A percentile compares a stretch with the other conserved stretches of the same genome.
Evolutionary conservation across 2,329 filamentous ascomycete species (phyloP).

Genomic region (Colletotrichum coccodes): DNA sequence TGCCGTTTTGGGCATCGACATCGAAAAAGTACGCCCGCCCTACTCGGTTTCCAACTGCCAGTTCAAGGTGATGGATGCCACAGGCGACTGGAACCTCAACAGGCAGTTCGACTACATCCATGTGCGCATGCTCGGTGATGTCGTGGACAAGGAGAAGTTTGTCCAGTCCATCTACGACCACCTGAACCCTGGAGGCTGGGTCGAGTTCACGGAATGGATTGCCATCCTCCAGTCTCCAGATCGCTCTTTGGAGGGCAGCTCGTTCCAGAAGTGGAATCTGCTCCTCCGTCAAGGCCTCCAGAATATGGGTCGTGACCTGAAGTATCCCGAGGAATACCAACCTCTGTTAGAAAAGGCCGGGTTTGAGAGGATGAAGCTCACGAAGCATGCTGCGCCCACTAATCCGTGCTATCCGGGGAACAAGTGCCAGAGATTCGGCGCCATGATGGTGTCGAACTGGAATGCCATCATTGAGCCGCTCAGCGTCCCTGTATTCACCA

Average conservation of each 20-base stretch:
- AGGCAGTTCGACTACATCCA: constrained; percentile 44
- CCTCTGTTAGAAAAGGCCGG: constrained; percentile 37
- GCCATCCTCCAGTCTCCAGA: constrained; percentile 43
- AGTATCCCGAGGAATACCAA: constrained; percentile 40
- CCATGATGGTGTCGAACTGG: constrained; percentile 41
- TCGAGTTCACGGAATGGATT: constrained; percentile 48
- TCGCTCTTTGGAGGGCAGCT: constrained; percentile 42
- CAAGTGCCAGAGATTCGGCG: constrained; percentile 41
- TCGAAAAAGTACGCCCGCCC: constrained; percentile 41
- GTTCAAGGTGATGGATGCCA: constrained; percentile 41
- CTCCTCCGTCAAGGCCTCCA: constrained; percentile 40
- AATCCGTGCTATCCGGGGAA: constrained; percentile 43
- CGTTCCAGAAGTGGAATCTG: constrained; percentile 42
- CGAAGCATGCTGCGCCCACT: constrained; percentile 40
- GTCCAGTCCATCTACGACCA: constrained; percentile 43
- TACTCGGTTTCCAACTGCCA: constrained; percentile 40
- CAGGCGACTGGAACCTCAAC: constrained; percentile 39
- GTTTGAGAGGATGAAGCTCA: constrained; percentile 39
- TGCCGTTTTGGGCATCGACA: constrained; percentile 42
- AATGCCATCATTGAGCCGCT: constrained; percentile 38
- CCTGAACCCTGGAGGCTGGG: constrained; percentile 35
- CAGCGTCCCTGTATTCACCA: constrained; percentile 50
- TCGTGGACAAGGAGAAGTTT: constrained; percentile 38
- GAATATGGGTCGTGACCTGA: constrained; percentile 43
- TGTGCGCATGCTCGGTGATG: constrained; percentile 44